These are phyloP conservation scores for Penicillium sp. DNA, from an alignment of 2,329 filamentous ascomycete genomes.

Conservation along the genomic window DNA sequence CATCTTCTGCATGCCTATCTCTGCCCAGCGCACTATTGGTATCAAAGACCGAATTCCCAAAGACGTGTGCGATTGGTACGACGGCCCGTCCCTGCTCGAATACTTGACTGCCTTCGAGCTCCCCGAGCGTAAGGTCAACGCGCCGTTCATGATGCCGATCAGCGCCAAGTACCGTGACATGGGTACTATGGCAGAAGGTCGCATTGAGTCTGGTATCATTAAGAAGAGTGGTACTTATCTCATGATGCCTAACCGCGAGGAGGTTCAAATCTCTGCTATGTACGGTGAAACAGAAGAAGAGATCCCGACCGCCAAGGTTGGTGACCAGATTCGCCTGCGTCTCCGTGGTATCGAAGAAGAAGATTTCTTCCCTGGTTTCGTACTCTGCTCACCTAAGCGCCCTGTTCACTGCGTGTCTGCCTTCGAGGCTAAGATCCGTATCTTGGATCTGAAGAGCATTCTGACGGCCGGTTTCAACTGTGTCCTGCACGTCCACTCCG, in stretches of 20 bases:
- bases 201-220: conserved; percentile 90
- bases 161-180: conserved; percentile 96
- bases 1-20: conserved; percentile 93
- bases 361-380: conserved; percentile 91
- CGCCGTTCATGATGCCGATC: conserved; percentile 98
- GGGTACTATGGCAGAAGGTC: conserved; percentile 96
- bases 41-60: conserved; percentile 86
- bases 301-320: conserved; percentile 74
- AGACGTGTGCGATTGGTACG: conserved; percentile 75
- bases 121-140: conserved; percentile 91
- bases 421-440: conserved; percentile 95
- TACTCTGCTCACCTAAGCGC: conserved; percentile 90
- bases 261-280: conserved; percentile 75
- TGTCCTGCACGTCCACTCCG: conserved; percentile 93
- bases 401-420: conserved; percentile 83
- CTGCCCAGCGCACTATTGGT: conserved; percentile 78
- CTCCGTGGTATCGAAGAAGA: conserved; percentile 96
- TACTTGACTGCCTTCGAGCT: conserved; percentile 93
- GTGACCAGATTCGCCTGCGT: conserved; percentile 90
- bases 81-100: conserved; percentile 86
- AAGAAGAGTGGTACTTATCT: conserved; percentile 83
- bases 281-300: conserved; percentile 98
- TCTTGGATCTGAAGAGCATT: conserved; percentile 92
- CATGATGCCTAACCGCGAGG: conserved; percentile 94
- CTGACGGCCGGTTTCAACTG: conserved; percentile 95